Conservation (phyloP, 176 grass and related monocot genomes). For the Aegilops sharonensis region DNA sequence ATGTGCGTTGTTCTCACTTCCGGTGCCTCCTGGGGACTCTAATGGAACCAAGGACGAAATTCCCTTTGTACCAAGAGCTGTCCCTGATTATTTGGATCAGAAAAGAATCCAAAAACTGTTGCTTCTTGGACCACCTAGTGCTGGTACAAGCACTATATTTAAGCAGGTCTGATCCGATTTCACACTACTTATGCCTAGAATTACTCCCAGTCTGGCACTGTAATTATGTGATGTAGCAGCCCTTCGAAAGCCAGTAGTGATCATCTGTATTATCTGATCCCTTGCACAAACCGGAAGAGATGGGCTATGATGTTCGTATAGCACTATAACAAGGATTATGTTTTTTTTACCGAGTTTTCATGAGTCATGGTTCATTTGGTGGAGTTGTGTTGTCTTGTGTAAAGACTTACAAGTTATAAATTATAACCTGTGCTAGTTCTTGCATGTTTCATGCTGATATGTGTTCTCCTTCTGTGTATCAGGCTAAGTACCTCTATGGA, state of each 20-base stretch:
- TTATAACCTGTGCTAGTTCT: neutral
- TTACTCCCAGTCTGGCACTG: neutral
- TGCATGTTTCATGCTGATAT: conserved; percentile 21
- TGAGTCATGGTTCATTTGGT: neutral
- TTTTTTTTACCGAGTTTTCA: neutral
- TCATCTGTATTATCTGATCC: neutral
- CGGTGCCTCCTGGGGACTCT: conserved; percentile 62
- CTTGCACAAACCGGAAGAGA: neutral
- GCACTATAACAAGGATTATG: neutral
- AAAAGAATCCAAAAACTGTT: conserved; percentile 89
- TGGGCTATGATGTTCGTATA: neutral
- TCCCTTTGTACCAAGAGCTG: conserved; percentile 52
- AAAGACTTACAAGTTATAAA: neutral
- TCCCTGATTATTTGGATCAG: conserved; percentile 90
- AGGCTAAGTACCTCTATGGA: conserved; percentile 88
- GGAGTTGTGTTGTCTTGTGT: neutral
- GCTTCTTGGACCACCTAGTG: conserved; percentile 73
- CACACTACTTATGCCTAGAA: neutral
- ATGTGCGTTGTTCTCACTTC: conserved; percentile 77
- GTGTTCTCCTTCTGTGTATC: conserved; percentile 16
- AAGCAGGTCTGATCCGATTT: conserved; percentile 63
- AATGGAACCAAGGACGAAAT: conserved; percentile 61
- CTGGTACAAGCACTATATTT: conserved; percentile 95
- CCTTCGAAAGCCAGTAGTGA: neutral
- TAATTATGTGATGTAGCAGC: neutral